These are phyloP conservation scores for Zymoseptoria passerinii DNA, from an alignment of 2,329 filamentous ascomycete genomes.

Conservation along the genomic window DNA sequence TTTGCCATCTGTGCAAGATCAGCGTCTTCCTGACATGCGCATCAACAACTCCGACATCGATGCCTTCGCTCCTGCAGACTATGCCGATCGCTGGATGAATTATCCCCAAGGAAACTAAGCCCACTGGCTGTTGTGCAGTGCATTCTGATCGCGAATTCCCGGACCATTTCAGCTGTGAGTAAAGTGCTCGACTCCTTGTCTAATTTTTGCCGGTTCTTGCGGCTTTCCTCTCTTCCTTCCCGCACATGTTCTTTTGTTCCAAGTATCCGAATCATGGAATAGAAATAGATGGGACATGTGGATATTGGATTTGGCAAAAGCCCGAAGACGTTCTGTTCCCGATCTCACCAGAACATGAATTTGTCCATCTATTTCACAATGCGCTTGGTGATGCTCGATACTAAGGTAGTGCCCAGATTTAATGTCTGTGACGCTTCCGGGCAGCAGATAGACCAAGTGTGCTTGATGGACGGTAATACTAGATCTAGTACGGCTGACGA, in stretches of 20 bases:
- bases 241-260: neutral
- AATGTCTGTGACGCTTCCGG: too few relatives aligned
- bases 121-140: neutral
- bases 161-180: neutral
- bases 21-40: neutral
- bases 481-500: too few relatives aligned
- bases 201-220: neutral
- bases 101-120: neutral
- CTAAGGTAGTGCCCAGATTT: too few relatives aligned
- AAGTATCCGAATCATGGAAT: neutral
- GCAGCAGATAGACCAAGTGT: too few relatives aligned
- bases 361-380: too few relatives aligned
- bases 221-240: neutral
- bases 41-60: neutral
- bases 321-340: too few relatives aligned
- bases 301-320: too few relatives aligned
- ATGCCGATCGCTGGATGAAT: neutral
- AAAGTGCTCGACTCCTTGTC: neutral
- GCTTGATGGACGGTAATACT: too few relatives aligned
- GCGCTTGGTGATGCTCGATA: too few relatives aligned
- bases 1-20: neutral
- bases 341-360: too few relatives aligned
- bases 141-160: neutral
- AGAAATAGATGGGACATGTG: too few relatives aligned
- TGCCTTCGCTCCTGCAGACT: neutral